Evolutionary conservation across 306 rosid species (phyloP), one percentile per base, ranked within the genome.

Genomic region (Sindora glabra): DNA sequence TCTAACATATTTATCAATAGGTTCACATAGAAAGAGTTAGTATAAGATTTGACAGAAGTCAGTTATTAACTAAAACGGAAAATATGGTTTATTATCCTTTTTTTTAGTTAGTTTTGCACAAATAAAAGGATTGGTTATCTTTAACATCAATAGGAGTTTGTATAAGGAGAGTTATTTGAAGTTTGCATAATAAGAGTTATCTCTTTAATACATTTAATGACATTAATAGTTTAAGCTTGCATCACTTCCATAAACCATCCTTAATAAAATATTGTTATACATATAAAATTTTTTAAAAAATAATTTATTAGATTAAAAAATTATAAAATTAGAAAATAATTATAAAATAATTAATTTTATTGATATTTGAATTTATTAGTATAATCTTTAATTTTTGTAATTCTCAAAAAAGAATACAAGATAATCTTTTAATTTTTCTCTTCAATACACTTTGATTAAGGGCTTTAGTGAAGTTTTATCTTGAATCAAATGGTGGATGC

Each of bases 191-290:
- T 87, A 47, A 78, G 81, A 4, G 97, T 80, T 29, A 94, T 94
- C 71, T 94, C 97, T 65, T 83, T 94, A 97, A 94, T 94, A 33
- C 99, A 88, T 78, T 89, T 86, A 18, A 82, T 44, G 21, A 89
- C 86, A 79, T 89, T 97, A 45, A 94, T 26, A 9, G 62, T 82
- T 73, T 89, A 94, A 2, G 89, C 69, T 71, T 94, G 95, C 94
- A 94, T 69, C 1, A 97, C 90, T 71, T 94, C 97, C 99, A 78
- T 89, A 56, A 94, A 86, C 94, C 94, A 89, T 79, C 19, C 77
- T 13, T n/a, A n/a, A n/a, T n/a, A n/a, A n/a, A n/a, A n/a, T n/a
- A n/a, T n/a, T n/a, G n/a, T n/a, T n/a, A n/a, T n/a, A n/a, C n/a
- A n/a, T n/a, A n/a, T n/a, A n/a, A n/a, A n/a, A n/a, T n/a, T n/a